A percentile compares a stretch with the other conserved stretches of the same genome.
Conservation (phyloP, 345 rosid genomes). For the Crucihimalaya himalaica region DNA sequence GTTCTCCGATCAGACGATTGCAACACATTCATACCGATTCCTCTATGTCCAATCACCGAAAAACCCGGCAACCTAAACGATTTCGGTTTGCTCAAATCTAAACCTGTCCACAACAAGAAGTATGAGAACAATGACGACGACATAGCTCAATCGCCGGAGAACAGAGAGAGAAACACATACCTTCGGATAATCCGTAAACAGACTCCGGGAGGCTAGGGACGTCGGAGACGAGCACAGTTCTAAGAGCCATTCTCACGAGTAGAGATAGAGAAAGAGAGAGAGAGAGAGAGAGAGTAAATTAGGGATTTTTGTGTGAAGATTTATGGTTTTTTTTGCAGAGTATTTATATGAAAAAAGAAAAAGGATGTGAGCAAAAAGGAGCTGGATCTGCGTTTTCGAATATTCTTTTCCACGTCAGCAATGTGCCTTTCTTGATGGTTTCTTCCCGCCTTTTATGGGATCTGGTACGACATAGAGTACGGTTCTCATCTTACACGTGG, state of each 20-base stretch:
- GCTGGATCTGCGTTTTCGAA: conserved; percentile 40
- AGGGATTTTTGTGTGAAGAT: conserved; percentile 18
- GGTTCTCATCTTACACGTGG: conserved; percentile 34
- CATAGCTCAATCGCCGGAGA: not conserved
- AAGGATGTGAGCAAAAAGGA: not conserved
- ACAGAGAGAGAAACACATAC: conserved; percentile 41
- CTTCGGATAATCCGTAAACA: conserved; percentile 39
- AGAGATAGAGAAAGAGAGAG: conserved; percentile 1
- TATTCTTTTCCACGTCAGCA: conserved; percentile 43
- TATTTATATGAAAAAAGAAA: not conserved
- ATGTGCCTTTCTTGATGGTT: conserved; percentile 12
- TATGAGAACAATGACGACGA: not conserved
- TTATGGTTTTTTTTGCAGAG: not conserved
- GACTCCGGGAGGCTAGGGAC: conserved; percentile 67
- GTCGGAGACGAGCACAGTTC: conserved; percentile 83
- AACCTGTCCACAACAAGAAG: not conserved
- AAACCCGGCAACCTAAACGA: conserved; percentile 60
- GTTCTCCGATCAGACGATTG: conserved; percentile 65
- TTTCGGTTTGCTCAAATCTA: conserved; percentile 44
- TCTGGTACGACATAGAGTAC: conserved; percentile 30
- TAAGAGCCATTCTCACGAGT: conserved; percentile 58
- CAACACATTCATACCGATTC: conserved; percentile 82
- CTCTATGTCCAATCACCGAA: conserved; percentile 83
- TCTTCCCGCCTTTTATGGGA: conserved; percentile 39
- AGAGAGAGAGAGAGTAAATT: conserved; percentile 1